Base-by-base conservation (phyloP, 1,284 basidiomycete species). In the Cutaneotrichosporon sp. region DNA sequence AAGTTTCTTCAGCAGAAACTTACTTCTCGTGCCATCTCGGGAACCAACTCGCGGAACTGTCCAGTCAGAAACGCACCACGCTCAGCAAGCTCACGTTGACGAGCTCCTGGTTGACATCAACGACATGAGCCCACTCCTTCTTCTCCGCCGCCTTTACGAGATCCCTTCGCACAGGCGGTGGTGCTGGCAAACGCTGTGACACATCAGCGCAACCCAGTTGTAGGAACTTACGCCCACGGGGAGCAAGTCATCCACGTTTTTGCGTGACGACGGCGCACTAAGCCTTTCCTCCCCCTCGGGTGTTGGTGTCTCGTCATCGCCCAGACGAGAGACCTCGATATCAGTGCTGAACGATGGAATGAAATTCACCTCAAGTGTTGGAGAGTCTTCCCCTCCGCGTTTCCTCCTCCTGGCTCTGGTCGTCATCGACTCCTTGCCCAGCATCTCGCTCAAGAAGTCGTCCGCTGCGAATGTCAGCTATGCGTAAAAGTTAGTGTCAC, bases 51-150 rank as follows among this genome's bases (percentile, higher is more conserved):
- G 33, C 74, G 57, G 61, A 76, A 76, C 72, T 76, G 51, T 0
- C 16, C 35, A 22, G 26, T 42, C 9, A 16, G 14, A n/a, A n/a
- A n/a, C n/a, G n/a, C 12, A 44, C 11, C 4, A 9, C 24, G 37
- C 6, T 17, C 6, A 17, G 57, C 74, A n/a, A n/a, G n/a, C n/a
- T 56, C 24, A 76, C 74, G 68, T 97, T 97, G 24, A 80, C 78
- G 68, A 97, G 84, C 32, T 89, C 86, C 64, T 88, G 86, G 66
- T 90, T 91, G 61, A 97, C 84, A 69, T 98, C 90, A 14, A 98
- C 87, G 17, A 92, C 87, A 78, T 97, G 96, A 2, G 94, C 96
- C 96, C 96, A 99, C 62, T 97, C 91, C 49, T 90, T 85, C 75
- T 94, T 96, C 54, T 83, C 80, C 3, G 82, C 68, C 44, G 66